A percentile compares a stretch with the other conserved stretches of the same genome.
Evolutionary conservation across 2,329 filamentous ascomycete species (phyloP).

Genomic region (Hymenoscyphus fructigenus): DNA sequence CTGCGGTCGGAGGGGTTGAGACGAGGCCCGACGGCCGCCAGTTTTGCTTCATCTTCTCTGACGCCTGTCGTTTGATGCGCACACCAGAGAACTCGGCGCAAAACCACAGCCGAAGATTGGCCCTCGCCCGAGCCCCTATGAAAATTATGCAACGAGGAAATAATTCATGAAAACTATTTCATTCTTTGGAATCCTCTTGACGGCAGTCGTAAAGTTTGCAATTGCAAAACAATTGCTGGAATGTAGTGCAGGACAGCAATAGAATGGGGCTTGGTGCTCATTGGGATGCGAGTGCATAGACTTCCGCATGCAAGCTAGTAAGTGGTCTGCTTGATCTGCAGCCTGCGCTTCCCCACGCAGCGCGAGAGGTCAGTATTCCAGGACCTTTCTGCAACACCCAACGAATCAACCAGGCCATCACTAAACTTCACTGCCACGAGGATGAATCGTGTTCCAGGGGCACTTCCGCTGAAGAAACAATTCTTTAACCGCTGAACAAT

Average conservation of each 20-base stretch:
- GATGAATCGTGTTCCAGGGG: not conserved
- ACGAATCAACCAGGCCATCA: not conserved
- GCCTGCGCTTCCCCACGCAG: slow-evolving; percentile 1
- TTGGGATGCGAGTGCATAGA: too few species aligned
- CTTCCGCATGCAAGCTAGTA: not conserved
- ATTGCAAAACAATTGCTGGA: not conserved
- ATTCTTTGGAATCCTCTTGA: not conserved
- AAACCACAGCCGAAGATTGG: not conserved
- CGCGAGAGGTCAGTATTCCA: not conserved
- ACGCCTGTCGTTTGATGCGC: not conserved
- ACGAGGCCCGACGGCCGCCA: not conserved
- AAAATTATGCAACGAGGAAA: not conserved
- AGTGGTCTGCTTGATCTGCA: not conserved
- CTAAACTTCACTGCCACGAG: not conserved
- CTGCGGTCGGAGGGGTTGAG: not conserved
- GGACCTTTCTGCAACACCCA: not conserved
- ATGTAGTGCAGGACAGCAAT: too few species aligned
- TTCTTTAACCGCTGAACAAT: not conserved
- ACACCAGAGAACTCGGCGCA: not conserved
- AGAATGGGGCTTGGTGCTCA: too few species aligned
- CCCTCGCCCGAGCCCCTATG: not conserved
- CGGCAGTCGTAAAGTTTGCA: not conserved
- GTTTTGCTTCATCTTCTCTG: not conserved
- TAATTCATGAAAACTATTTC: not conserved
- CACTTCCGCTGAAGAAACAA: not conserved